Evolutionary conservation across 345 rosid species (phyloP).

Genomic region (Psidium guajava): DNA sequence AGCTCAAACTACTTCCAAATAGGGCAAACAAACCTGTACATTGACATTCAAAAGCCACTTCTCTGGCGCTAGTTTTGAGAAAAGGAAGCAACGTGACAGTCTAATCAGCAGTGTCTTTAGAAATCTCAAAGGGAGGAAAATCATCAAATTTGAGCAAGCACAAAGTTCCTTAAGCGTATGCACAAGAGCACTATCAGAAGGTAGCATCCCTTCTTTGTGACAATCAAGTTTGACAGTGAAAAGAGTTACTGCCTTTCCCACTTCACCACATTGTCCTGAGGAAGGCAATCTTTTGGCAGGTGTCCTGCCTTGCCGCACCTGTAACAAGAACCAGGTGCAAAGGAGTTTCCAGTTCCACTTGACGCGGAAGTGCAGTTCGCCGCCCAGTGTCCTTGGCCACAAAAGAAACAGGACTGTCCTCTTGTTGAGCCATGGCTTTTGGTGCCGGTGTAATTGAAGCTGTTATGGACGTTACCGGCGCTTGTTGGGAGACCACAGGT

Average conservation of each 20-base stretch:
- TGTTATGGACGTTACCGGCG: too few relatives aligned
- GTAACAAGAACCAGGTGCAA: slow-evolving; percentile 15
- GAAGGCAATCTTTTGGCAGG: too few relatives aligned
- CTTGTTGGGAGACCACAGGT: too few relatives aligned
- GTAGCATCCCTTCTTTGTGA: not conserved
- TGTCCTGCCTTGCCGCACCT: slow-evolving; percentile 14
- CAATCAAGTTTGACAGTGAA: not conserved
- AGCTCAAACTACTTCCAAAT: not conserved
- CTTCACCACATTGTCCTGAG: too few relatives aligned
- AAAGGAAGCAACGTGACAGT: not conserved
- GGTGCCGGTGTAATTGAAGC: too few relatives aligned
- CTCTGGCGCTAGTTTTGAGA: not conserved
- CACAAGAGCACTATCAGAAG: not conserved
- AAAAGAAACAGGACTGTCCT: too few relatives aligned
- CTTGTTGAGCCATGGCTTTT: too few relatives aligned
- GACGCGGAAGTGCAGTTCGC: not conserved
- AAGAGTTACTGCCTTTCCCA: not conserved
- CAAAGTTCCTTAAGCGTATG: not conserved
- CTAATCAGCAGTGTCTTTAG: not conserved
- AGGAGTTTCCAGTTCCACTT: slow-evolving; percentile 12
- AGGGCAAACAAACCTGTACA: not conserved
- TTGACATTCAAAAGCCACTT: not conserved
- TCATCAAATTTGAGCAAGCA: not conserved
- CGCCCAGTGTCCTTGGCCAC: too few relatives aligned
- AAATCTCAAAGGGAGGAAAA: not conserved